Base-by-base conservation (phyloP, 2,329 filamentous ascomycete genomes). In the Nectriaceae sp. region DNA sequence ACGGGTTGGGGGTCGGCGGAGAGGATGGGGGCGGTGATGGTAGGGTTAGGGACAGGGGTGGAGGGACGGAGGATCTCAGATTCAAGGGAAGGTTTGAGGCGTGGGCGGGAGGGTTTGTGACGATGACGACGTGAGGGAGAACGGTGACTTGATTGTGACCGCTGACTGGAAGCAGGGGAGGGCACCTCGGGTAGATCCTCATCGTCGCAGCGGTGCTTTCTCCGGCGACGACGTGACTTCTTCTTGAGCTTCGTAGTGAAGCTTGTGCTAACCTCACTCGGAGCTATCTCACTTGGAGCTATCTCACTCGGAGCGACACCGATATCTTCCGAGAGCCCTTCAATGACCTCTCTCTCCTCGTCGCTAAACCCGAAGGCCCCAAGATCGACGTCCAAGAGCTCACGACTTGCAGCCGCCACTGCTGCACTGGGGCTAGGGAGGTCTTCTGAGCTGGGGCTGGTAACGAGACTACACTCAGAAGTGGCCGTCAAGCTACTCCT, bases 221-320 rank as follows among this genome's bases (percentile, higher is more conserved):
- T 74, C 31, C 66, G 70, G 36, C 68, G 67, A 11, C 70, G 70
- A 19, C 66, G 65, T 37, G 63, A 60, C 59, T 64, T 68, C 62
- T 77, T 78, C 63, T 76, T 80, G 21, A 80, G 64, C 57, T 71
- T 77, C 11, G 76, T 78, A 18, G 72, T 75, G 53, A 76, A 74
- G 21, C 70, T 65, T 22, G 63, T 40, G 49, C 66, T 68, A 39
- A 53, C 54, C 39, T 62, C 59, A 33, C 44, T 41, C 4, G 38
- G 38, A n/a, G 38, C 38, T 11, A 31, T 15, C 26, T 8, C 15
- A n/a, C 13, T 36, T 8, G n/a, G n/a, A 36, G 8, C n/a, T 8
- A 36, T 16, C 46, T 68, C 60, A 38, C 58, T 62, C 10, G 24
- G 16, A 20, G 26, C 10, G 24, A n/a, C 20, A 22, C 68, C 64